Evolutionary conservation across 1,284 basidiomycete genomes (phyloP), one percentile per base, ranked within the genome.

Genomic region (Marasmius fiardii): DNA sequence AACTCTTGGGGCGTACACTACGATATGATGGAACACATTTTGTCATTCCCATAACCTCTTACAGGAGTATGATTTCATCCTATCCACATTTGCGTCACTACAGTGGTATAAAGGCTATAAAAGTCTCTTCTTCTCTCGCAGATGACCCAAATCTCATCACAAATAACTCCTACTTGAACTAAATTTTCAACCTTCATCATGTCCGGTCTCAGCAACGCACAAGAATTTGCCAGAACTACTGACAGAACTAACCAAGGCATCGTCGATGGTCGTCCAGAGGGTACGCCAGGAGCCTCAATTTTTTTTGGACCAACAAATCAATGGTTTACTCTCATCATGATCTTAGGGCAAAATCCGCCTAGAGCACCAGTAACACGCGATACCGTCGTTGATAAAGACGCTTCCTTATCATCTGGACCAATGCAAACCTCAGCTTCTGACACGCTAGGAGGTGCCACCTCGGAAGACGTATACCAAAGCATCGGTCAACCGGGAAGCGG

Each of bases 211-310:
- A 54, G 53, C 24, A 51, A 57, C 10, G 43, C 23, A 3, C 59
- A 54, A 34, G 58, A 64, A 54, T 64, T 62, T 41, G 63, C 58
- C 43, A 58, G 57, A 11, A 60, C 60, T 14, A 57, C 61, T 4
- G 57, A 62, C 10, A n/a, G 55, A 10, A 50, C 26, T 14, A 66
- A 64, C 51, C 67, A 70, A 55, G 66, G 61, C 5, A 65, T 71
- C 14, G 55, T 65, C 14, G 61, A 67, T 6, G 61, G 61, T 26
- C 61, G 65, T 21, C 59, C 64, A 7, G 57, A 61, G 57, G 65
- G 64, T 63, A 43, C 31, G 28, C 10, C 28, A 4, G 10, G 5
- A 31, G 28, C 51, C 28, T 20, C 8, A n/a, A 24, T 16, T 24
- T 3, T 23, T 49, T 11, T 10, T 8, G 5, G 23, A 31, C 28